A percentile compares a stretch with the other conserved stretches of the same genome.
Evolutionary conservation across 169 alveolate genomes (phyloP).

Genomic region (Eimeria praecox): DNA sequence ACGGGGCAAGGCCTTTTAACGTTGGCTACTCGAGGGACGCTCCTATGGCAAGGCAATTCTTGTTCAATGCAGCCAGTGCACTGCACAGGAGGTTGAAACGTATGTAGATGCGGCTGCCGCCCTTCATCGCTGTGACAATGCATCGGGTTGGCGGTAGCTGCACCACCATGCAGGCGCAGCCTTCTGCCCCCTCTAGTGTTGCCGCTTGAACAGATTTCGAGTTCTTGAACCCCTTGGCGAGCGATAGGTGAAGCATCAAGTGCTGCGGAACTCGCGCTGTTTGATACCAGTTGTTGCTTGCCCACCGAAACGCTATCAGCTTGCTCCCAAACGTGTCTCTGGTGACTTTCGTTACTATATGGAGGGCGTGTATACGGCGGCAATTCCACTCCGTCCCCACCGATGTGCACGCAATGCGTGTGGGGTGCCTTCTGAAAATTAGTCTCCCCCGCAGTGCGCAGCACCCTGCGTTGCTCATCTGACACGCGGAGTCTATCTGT

Average conservation of each 20-base stretch:
- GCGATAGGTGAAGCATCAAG: neutral
- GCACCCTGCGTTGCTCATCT: neutral
- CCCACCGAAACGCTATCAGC: neutral
- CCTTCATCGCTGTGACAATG: neutral
- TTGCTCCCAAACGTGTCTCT: neutral
- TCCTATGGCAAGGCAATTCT: neutral
- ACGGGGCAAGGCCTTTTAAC: neutral
- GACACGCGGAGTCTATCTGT: neutral
- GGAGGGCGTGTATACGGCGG: neutral
- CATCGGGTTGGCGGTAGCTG: neutral
- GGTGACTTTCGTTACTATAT: neutral
- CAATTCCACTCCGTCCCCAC: neutral
- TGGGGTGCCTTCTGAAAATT: neutral
- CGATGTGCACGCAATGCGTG: slow-evolving; percentile 1
- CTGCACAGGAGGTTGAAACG: neutral
- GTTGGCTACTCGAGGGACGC: neutral
- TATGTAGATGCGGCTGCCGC: neutral
- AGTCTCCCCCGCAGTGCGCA: neutral
- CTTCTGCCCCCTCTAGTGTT: neutral
- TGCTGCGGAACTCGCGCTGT: neutral
- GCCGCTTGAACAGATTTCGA: neutral
- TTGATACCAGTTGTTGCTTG: neutral
- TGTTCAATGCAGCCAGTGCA: neutral
- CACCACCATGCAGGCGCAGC: neutral
- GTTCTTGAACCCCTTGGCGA: neutral